Percentiles rank a stretch among this genome's conserved stretches.
Conservation (phyloP, 371 early-diverging fungal genomes). For the Gilbertella persicaria region DNA sequence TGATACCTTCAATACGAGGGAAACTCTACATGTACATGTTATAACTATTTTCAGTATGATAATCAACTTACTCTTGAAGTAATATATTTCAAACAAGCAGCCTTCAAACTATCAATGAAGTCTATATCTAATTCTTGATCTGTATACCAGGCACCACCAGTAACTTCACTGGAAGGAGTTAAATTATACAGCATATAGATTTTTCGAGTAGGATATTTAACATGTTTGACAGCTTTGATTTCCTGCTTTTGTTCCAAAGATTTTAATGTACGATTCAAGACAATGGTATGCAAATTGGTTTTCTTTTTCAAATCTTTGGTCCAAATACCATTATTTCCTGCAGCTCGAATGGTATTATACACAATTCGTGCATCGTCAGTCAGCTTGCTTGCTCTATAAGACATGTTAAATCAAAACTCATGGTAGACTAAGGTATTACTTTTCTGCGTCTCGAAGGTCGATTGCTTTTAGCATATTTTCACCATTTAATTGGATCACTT, state of each 20-base stretch:
- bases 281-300: constrained; percentile 83
- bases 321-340: constrained; percentile 91
- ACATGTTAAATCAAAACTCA: not conserved
- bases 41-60: not conserved
- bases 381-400: constrained; percentile 40
- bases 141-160: constrained; percentile 98
- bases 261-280: constrained; percentile 83
- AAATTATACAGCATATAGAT: constrained; percentile 93
- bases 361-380: constrained; percentile 62
- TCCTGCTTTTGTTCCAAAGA: constrained; percentile 80
- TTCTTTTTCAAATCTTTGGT: constrained; percentile 85
- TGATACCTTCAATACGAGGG: constrained; percentile 54
- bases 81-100: constrained; percentile 78
- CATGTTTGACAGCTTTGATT: constrained; percentile 93
- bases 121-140: constrained; percentile 96
- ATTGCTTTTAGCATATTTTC: constrained; percentile 46
- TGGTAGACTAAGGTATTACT: constrained; percentile 24
- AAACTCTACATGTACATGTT: constrained; percentile 51
- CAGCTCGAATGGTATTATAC: constrained; percentile 80
- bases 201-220: constrained; percentile 92
- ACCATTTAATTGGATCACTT: constrained; percentile 34
- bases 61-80: constrained; percentile 55
- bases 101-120: constrained; percentile 86
- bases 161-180: constrained; percentile 90
- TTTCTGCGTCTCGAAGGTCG: constrained; percentile 41